phyloP scores from a whole-genome alignment of 2,329 filamentous ascomycete species.

The Pseudogymnoascus sp. region DNA sequence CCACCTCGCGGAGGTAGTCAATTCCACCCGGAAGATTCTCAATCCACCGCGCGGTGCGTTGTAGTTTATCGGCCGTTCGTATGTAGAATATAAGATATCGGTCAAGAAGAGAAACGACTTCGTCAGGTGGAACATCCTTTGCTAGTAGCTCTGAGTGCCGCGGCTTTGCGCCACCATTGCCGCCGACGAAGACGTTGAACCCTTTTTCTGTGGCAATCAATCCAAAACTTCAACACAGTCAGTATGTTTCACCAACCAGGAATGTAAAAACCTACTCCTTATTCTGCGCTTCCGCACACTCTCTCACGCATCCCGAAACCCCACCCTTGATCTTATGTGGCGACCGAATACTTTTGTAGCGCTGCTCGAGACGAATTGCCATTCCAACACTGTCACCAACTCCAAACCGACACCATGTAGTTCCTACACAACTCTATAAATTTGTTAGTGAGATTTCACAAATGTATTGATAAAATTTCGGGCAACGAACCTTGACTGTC shows the following conservation, averaged over 20 bases:
- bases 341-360: slow-evolving; percentile 83
- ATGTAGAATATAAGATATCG: slow-evolving; percentile 92
- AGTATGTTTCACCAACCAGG: background rate
- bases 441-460: background rate
- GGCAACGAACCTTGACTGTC: slow-evolving; percentile 57
- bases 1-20: slow-evolving; percentile 71
- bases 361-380: slow-evolving; percentile 78
- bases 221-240: slow-evolving; percentile 54
- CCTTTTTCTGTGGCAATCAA: slow-evolving; percentile 88
- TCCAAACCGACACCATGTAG: slow-evolving; percentile 84
- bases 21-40: slow-evolving; percentile 78
- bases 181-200: slow-evolving; percentile 86
- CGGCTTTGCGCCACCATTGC: slow-evolving; percentile 83
- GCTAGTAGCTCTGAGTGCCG: slow-evolving; percentile 75
- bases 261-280: slow-evolving; percentile 58
- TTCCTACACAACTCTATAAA: slow-evolving; percentile 67
- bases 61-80: slow-evolving; percentile 81
- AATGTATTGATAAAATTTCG: background rate
- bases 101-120: slow-evolving; percentile 77
- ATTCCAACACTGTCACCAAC: slow-evolving; percentile 87
- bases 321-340: slow-evolving; percentile 90
- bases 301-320: slow-evolving; percentile 83
- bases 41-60: slow-evolving; percentile 82
- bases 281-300: slow-evolving; percentile 86
- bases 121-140: slow-evolving; percentile 75